Conservation (phyloP, 441 rosid genomes). For the Sinapis alba region DNA sequence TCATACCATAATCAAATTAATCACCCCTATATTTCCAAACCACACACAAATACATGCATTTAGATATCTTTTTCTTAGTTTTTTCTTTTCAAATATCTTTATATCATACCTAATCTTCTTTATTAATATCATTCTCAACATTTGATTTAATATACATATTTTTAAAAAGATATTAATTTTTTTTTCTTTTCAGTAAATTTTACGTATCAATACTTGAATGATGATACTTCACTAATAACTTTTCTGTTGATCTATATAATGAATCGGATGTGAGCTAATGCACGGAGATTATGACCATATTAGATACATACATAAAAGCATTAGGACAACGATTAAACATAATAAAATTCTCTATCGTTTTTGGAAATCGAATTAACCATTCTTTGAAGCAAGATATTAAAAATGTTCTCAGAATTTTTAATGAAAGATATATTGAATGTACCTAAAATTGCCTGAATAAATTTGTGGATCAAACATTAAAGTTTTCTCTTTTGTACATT, state of each 20-base stretch:
- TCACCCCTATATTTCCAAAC: slow-evolving; percentile 50
- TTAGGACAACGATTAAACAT: no score
- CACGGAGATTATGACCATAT: no score
- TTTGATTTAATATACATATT: slow-evolving; percentile 8
- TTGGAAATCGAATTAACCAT: no score
- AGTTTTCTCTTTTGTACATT: no score
- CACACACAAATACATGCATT: slow-evolving; percentile 42
- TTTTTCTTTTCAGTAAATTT: not conserved
- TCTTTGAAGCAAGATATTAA: no score
- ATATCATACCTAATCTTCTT: slow-evolving; percentile 47
- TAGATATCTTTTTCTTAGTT: slow-evolving; percentile 34
- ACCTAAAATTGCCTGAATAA: no score
- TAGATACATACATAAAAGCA: no score
- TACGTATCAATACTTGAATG: not conserved
- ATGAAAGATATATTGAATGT: no score
- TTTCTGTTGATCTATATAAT: not conserved
- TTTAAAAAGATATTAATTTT: not conserved
- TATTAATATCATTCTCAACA: slow-evolving; percentile 15
- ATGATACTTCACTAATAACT: not conserved
- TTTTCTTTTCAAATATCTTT: slow-evolving; percentile 18
- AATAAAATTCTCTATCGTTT: no score
- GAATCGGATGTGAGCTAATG: no score
- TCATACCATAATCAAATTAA: slow-evolving; percentile 50
- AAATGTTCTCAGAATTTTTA: no score
- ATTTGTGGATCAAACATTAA: no score